Conservation (phyloP, 1,284 basidiomycete genomes). For the Trametes hirsuta region DNA sequence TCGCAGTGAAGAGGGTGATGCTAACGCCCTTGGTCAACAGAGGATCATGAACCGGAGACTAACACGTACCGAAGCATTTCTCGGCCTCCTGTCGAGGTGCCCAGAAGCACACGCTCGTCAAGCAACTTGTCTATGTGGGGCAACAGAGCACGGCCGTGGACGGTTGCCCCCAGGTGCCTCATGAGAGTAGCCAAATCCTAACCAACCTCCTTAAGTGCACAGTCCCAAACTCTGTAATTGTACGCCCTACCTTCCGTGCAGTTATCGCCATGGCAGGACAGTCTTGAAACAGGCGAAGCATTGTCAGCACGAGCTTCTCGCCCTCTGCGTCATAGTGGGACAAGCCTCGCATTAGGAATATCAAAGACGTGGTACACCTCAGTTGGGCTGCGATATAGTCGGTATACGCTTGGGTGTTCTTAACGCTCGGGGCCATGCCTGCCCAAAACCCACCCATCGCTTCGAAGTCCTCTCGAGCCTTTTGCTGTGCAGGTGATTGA, state of each 20-base stretch:
- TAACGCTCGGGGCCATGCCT: slow-evolving; percentile 80
- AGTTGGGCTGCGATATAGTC: slow-evolving; percentile 95
- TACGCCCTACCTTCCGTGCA: slow-evolving; percentile 66
- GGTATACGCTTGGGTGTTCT: slow-evolving; percentile 79
- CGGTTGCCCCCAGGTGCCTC: slow-evolving; percentile 86
- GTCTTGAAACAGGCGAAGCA: slow-evolving; percentile 90
- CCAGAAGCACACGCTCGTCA: slow-evolving; percentile 91
- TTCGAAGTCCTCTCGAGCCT: slow-evolving; percentile 81
- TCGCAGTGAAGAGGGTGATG: slow-evolving; percentile 83
- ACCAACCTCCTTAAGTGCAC: neutral
- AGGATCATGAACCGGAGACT: neutral
- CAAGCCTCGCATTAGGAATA: slow-evolving; percentile 84
- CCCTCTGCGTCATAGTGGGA: slow-evolving; percentile 77
- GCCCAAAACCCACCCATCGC: slow-evolving; percentile 84
- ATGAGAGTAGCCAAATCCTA: slow-evolving; percentile 94
- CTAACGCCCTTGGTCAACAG: slow-evolving; percentile 40
- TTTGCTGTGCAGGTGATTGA: slow-evolving; percentile 87
- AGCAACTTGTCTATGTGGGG: slow-evolving; percentile 90
- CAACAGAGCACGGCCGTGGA: slow-evolving; percentile 82
- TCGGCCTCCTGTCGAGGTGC: slow-evolving; percentile 78
- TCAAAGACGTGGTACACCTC: slow-evolving; percentile 94
- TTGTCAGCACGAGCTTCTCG: slow-evolving; percentile 81
- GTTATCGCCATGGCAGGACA: slow-evolving; percentile 89
- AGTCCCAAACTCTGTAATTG: neutral
- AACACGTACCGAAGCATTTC: slow-evolving; percentile 76